Evolutionary conservation across 1,284 basidiomycete species (phyloP).

Genomic region (Cryptococcus floricola): DNA sequence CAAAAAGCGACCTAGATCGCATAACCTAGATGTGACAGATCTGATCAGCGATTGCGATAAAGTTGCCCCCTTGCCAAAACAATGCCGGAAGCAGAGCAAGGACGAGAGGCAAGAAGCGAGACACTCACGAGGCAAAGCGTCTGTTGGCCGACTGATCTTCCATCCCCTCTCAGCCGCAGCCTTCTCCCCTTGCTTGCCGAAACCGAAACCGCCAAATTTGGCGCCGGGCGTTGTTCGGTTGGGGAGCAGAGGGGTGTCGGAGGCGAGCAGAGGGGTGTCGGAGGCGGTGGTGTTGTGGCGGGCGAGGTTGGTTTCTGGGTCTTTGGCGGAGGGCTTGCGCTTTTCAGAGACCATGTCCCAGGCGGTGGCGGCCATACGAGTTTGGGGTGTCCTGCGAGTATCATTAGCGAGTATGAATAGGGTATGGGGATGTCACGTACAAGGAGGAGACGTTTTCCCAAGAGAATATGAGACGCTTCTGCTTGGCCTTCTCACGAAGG

Average conservation of each 20-base stretch:
- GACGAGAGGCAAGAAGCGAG: neutral
- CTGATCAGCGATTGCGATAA: neutral
- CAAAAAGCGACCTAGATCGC: neutral
- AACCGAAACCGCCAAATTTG: conserved; percentile 59
- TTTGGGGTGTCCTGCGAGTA: conserved; percentile 39
- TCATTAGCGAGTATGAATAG: neutral
- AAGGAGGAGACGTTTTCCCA: conserved; percentile 47
- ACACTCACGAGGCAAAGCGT: conserved; percentile 39
- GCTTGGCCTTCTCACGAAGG: conserved; percentile 38
- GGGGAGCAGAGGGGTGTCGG: conserved; percentile 29
- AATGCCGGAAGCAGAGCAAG: neutral
- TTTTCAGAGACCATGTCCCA: conserved; percentile 40
- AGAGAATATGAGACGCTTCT: conserved; percentile 42
- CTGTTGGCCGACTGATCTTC: conserved; percentile 40
- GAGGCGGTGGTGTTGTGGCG: conserved; percentile 17
- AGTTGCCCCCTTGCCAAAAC: neutral
- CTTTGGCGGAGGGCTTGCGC: conserved; percentile 2
- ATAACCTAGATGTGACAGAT: neutral
- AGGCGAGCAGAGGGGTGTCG: conserved; percentile 26
- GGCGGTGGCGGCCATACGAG: conserved; percentile 39
- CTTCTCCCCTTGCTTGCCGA: conserved; percentile 71
- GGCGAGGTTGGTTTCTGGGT: conserved; percentile 3
- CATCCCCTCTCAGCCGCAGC: conserved; percentile 60
- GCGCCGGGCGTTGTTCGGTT: conserved; percentile 27
- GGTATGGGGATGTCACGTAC: conserved; percentile 21